Percentiles rank a stretch among this genome's conserved stretches.
These are phyloP conservation scores for Mortierella claussenii DNA, from an alignment of 192 early-diverging fungal species.

Conservation along the genomic window DNA sequence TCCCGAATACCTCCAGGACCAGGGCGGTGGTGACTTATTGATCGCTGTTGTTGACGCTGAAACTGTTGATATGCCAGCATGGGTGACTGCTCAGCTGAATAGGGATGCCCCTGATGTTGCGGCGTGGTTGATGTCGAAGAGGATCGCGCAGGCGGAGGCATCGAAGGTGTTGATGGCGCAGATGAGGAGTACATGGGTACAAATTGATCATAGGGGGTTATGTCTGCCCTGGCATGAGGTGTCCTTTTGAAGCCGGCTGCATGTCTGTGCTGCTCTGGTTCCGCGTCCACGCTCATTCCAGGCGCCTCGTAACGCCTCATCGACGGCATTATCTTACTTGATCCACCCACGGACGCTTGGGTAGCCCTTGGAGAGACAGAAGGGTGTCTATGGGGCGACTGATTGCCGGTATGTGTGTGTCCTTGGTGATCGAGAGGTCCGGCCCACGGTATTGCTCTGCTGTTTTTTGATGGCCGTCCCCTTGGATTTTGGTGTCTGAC, in stretches of 20 bases:
- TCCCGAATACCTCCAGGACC: background rate
- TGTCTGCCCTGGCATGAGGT: background rate
- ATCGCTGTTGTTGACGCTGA: background rate
- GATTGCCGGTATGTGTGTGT: background rate
- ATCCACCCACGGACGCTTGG: background rate
- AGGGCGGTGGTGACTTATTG: background rate
- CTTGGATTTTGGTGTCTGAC: background rate
- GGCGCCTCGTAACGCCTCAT: background rate
- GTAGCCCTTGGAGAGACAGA: background rate
- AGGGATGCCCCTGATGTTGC: background rate
- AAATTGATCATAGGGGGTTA: background rate
- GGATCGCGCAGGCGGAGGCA: background rate
- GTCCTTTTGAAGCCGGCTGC: background rate
- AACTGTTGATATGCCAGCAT: background rate
- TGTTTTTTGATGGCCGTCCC: constrained; percentile 5
- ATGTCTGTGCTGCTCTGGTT: background rate
- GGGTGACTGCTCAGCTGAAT: background rate
- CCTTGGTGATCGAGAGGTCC: background rate
- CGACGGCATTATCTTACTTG: background rate
- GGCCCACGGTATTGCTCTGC: background rate
- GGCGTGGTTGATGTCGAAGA: background rate
- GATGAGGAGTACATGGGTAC: background rate
- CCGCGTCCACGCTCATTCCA: background rate
- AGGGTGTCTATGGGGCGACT: background rate
- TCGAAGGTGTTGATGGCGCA: background rate